Evolutionary conservation across 2,329 filamentous ascomycete genomes (phyloP).

Genomic region (Leptographium flavum): DNA sequence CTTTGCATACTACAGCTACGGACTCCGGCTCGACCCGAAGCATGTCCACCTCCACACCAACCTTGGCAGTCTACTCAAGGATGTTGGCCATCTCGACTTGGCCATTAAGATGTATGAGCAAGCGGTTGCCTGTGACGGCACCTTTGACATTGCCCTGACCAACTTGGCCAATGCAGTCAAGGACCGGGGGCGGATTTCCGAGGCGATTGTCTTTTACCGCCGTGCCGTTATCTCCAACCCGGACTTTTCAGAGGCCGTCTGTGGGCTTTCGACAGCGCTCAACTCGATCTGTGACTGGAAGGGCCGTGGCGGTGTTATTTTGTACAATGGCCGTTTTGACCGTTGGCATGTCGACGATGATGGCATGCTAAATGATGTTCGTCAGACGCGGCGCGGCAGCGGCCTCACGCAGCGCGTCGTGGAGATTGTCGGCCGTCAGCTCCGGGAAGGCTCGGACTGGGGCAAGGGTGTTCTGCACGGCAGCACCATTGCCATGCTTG

Average conservation of each 20-base stretch:
- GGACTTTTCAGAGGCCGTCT: conserved; percentile 92
- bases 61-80: conserved; percentile 84
- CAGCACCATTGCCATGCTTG: conserved; percentile 34
- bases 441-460: conserved; percentile 77
- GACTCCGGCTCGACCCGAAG: conserved; percentile 67
- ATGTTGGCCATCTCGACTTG: conserved; percentile 81
- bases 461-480: conserved; percentile 56
- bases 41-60: conserved; percentile 98
- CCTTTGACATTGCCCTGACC: conserved; percentile 90
- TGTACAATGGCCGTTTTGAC: conserved; percentile 61
- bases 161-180: conserved; percentile 97
- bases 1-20: conserved; percentile 90
- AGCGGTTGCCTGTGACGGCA: conserved; percentile 81
- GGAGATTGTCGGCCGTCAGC: conserved; percentile 77
- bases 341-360: conserved; percentile 85
- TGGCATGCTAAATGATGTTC: conserved; percentile 69
- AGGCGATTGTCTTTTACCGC: conserved; percentile 85
- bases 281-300: conserved; percentile 96
- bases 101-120: conserved; percentile 97
- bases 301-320: conserved; percentile 71
- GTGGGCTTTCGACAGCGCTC: conserved; percentile 82
- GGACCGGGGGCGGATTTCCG: conserved; percentile 80
- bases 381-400: conserved; percentile 41
- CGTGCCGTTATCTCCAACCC: conserved; percentile 85
- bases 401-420: conserved; percentile 87